A percentile compares a stretch with the other conserved stretches of the same genome.
phyloP scores from a whole-genome alignment of 2,329 filamentous ascomycete species.

The Colletotrichum shisoi region DNA sequence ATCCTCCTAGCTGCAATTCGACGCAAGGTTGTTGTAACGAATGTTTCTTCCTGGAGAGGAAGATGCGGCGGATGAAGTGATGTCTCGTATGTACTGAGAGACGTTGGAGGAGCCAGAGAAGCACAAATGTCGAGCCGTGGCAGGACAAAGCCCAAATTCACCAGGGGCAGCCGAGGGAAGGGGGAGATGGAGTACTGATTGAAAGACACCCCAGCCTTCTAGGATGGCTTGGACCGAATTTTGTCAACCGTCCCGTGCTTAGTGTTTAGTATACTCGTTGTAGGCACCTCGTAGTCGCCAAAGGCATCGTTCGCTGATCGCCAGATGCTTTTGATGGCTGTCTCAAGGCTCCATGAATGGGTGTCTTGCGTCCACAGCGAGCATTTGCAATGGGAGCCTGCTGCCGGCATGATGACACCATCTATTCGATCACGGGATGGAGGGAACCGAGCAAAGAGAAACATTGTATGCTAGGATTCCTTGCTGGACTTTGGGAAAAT shows the following conservation, averaged over 20 bases:
- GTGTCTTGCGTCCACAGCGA: not conserved
- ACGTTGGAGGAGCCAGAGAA: no score
- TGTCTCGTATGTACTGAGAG: no score
- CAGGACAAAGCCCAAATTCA: no score
- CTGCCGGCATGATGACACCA: slow-evolving; percentile 25
- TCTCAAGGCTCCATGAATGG: not conserved
- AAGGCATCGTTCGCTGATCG: slow-evolving; percentile 42
- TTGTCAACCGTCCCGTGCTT: slow-evolving; percentile 33
- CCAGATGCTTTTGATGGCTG: slow-evolving; percentile 40
- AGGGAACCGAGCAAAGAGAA: not conserved
- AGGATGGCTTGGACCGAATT: no score
- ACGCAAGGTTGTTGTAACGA: no score
- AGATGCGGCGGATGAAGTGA: no score
- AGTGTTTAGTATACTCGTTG: slow-evolving; percentile 1
- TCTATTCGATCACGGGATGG: not conserved
- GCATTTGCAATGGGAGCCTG: slow-evolving; percentile 15
- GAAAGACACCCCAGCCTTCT: not conserved
- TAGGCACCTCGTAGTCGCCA: slow-evolving; percentile 30
- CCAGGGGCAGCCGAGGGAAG: no score
- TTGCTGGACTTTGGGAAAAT: not conserved
- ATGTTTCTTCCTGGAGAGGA: no score
- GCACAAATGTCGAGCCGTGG: no score
- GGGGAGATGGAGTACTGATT: no score
- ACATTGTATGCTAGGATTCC: slow-evolving; percentile 2
- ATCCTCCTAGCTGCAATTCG: no score